Conservation (phyloP, 441 rosid genomes). For the Pelargonium australe region DNA sequence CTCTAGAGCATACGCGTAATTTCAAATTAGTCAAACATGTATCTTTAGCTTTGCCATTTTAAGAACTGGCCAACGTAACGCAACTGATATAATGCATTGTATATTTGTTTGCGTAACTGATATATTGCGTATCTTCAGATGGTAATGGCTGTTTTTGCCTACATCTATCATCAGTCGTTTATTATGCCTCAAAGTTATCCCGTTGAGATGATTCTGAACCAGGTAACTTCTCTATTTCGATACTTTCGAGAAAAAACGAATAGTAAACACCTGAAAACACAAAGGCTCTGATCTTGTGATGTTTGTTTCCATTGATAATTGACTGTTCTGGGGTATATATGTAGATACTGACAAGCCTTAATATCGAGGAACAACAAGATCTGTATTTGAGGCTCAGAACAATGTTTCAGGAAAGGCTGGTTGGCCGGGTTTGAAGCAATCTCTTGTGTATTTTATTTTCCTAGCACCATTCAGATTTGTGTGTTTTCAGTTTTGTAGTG, state of each 20-base stretch:
- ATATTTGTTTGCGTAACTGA: too few relatives aligned
- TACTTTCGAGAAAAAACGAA: background rate
- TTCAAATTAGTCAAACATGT: too few relatives aligned
- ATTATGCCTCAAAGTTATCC: slow-evolving; percentile 5
- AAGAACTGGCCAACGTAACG: too few relatives aligned
- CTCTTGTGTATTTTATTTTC: slow-evolving; percentile 1
- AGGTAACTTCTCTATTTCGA: background rate
- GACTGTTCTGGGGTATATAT: background rate
- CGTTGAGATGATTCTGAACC: slow-evolving; percentile 6
- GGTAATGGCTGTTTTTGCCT: slow-evolving; percentile 3
- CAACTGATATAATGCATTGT: too few relatives aligned
- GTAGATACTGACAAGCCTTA: slow-evolving; percentile 1
- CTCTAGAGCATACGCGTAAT: too few relatives aligned
- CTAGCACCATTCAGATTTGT: too few relatives aligned
- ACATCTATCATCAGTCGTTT: slow-evolving; percentile 7
- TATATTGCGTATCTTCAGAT: too few relatives aligned
- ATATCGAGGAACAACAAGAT: background rate
- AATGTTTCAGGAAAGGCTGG: background rate
- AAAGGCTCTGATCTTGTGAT: too few relatives aligned
- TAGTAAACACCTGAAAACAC: background rate
- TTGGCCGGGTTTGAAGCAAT: background rate
- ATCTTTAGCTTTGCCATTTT: too few relatives aligned
- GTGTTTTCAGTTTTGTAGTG: background rate
- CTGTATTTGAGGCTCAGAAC: background rate
- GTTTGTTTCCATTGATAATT: background rate